Base-by-base conservation (phyloP, 768 basidiomycete genomes). In the Pleurotus eryngii region DNA sequence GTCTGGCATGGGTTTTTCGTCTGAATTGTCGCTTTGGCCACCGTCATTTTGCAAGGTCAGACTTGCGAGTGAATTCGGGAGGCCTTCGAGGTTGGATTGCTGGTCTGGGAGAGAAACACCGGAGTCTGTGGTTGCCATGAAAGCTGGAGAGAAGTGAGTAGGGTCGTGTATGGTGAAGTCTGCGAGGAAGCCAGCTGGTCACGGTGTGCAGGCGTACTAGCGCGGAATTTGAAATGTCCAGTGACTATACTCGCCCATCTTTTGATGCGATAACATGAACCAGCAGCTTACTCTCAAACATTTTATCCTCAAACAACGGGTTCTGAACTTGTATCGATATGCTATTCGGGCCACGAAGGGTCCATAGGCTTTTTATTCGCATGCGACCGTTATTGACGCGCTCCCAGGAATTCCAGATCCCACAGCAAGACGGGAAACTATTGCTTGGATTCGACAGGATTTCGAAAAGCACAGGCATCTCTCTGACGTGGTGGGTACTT, bases 361-460 rank as follows among this genome's bases (percentile, higher is more conserved):
- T 89, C 65, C 60, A 64, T 27, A 40, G 50, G 60, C 56, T 30
- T 56, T n/a, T 35, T 55, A 39, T 24, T 6, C 40, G n/a, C 45
- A 43, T n/a, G 45, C 15, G 14, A n/a, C 7, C 14, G 24, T 53
- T 47, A 24, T 59, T 46, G 20, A 49, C 55, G 43, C 40, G 27
- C 5, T 43, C 26, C 24, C 61, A 91, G 90, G 68, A 42, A 85
- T 92, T 49, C 82, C 82, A 37, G 81, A 91, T 71, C 76, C 76
- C 53, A 65, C 67, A 57, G 76, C 86, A 26, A 80, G 90, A 58
- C 69, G 70, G 58, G 89, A 92, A 63, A 89, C 89, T 0, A 70
- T 90, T 5, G 64, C 68, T 18, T 92, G 90, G 88, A 81, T 92
- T 68, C 84, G 90, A 26, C 65, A 72, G 49, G 89, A 91, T 69